A percentile compares a stretch with the other conserved stretches of the same genome.
Evolutionary conservation across 148 eudicot genomes (phyloP).

Genomic region (Spergularia bocconei): DNA sequence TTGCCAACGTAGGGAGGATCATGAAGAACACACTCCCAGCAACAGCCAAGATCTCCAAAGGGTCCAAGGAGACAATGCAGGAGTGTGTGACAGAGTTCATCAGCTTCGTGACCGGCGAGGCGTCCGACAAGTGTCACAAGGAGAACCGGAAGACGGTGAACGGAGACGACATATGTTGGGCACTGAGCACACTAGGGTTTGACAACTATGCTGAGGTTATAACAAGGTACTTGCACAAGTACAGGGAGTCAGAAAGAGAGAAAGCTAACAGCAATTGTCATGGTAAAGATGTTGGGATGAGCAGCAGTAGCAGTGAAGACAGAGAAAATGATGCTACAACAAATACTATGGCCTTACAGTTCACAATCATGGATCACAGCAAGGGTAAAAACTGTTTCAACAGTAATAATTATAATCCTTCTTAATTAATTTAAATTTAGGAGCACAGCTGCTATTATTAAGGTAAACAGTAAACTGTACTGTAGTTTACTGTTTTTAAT

Average conservation of each 20-base stretch:
- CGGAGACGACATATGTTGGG: constrained; percentile 61
- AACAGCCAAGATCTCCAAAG: constrained; percentile 57
- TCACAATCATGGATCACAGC: constrained; percentile 26
- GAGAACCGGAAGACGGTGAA: constrained; percentile 61
- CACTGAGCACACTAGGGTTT: constrained; percentile 54
- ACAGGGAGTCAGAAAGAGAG: constrained; percentile 42
- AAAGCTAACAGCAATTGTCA: constrained; percentile 24
- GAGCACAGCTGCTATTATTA: background rate
- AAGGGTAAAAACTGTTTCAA: constrained; percentile 22
- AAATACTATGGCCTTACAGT: constrained; percentile 17
- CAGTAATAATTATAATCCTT: background rate
- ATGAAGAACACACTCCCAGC: constrained; percentile 52
- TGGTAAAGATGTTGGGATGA: constrained; percentile 4
- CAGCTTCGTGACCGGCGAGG: constrained; percentile 56
- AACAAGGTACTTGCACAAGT: constrained; percentile 39
- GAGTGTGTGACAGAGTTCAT: constrained; percentile 61
- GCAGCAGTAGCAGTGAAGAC: constrained; percentile 5
- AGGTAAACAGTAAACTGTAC: background rate
- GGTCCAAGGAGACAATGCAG: constrained; percentile 54
- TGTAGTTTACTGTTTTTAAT: no score
- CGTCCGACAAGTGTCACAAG: constrained; percentile 61
- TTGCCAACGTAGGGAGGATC: constrained; percentile 53
- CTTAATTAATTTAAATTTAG: background rate
- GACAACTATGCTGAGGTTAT: constrained; percentile 45
- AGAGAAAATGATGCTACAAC: background rate